Base-by-base conservation (phyloP, 2,329 filamentous ascomycete genomes). In the Herpotrichia juniperi region DNA sequence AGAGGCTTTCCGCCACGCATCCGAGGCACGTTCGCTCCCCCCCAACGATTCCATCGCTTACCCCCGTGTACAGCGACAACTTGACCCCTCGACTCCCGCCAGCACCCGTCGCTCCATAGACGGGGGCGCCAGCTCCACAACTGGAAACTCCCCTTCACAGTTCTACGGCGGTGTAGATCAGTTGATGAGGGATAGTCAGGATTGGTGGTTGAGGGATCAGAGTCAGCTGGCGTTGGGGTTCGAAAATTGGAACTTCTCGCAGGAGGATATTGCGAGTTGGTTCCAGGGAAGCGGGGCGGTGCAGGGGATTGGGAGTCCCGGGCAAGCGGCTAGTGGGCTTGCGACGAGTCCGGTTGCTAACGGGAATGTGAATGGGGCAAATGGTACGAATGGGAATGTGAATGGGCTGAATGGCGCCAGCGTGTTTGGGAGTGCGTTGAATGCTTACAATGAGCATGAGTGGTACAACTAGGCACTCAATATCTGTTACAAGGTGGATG, bases 141-240 rank as follows among this genome's bases (percentile, higher is more conserved):
- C 64, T 2, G 72, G 70, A 16, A 69, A 74, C 4, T 78, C 75
- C 5, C 80, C 81, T 9, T 78, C 76, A 9, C 78, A 80, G 10
- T 75, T 85, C 46, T 87, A 87, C 54, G 83, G 84, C 21, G 81
- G 81, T 8, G 77, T 86, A 1, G 83, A 87, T 30, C 81, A 82
- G 39, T 70, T 88, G 4, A 78, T 88, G 3, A 79, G 83, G 40
- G 85, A 88, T 44, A 83, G 82, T 42, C 84, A 87, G 54, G 83
- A 88, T 59, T 78, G 75, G 75, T 87, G 84, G 78, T 78, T 86
- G 48, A 76, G 80, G 30, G 86, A 89, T 62, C 85, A 88, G 61
- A 80, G 77, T 16, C 81, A 83, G 44, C 72, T 88, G 3, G 84
- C 83, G 0, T 69, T 81, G 3, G 86, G 85, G 1, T 83, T 88